Evolutionary conservation across 1,284 basidiomycete species (phyloP).

Genomic region (Moesziomyces sp.): DNA sequence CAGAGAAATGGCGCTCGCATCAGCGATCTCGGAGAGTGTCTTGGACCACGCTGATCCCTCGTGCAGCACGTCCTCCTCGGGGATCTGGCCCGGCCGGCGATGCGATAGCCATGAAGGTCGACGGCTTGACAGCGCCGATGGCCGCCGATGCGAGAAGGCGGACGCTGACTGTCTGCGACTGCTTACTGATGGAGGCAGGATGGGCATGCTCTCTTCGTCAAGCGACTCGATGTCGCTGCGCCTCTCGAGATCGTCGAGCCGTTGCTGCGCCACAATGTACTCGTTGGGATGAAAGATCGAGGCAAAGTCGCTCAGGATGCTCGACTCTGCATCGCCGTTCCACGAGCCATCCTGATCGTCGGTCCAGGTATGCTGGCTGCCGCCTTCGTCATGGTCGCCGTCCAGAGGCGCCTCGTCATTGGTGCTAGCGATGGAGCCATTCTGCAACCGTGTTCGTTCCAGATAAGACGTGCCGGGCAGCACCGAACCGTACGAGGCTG

Average conservation of each 20-base stretch:
- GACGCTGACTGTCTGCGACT: slow-evolving; percentile 15
- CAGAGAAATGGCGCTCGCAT: slow-evolving; percentile 37
- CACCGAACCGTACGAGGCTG: slow-evolving; percentile 38
- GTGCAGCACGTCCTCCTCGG: slow-evolving; percentile 18
- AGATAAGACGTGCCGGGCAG: slow-evolving; percentile 15
- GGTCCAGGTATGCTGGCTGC: slow-evolving; percentile 4
- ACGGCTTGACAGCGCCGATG: slow-evolving; percentile 23
- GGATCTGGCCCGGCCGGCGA: slow-evolving; percentile 20
- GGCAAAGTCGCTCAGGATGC: slow-evolving; percentile 43
- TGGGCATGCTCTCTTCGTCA: slow-evolving; percentile 33
- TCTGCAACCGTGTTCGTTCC: slow-evolving; percentile 21
- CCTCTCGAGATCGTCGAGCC: slow-evolving; percentile 22
- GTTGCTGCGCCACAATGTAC: slow-evolving; percentile 36
- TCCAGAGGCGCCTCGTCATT: slow-evolving; percentile 8
- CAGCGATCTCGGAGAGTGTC: slow-evolving; percentile 9
- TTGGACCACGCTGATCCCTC: slow-evolving; percentile 32
- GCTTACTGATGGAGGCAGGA: slow-evolving; percentile 13
- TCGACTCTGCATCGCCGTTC: slow-evolving; percentile 15
- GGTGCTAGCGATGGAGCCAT: slow-evolving; percentile 25
- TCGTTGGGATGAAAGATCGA: slow-evolving; percentile 49
- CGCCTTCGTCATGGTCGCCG: slow-evolving; percentile 12
- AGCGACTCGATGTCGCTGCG: slow-evolving; percentile 26
- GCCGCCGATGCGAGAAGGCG: slow-evolving; percentile 22
- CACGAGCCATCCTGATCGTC: background rate
- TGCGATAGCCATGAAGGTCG: slow-evolving; percentile 16